phyloP scores from a whole-genome alignment of 2,329 filamentous ascomycete species.

The Hymenoscyphus albidus region DNA sequence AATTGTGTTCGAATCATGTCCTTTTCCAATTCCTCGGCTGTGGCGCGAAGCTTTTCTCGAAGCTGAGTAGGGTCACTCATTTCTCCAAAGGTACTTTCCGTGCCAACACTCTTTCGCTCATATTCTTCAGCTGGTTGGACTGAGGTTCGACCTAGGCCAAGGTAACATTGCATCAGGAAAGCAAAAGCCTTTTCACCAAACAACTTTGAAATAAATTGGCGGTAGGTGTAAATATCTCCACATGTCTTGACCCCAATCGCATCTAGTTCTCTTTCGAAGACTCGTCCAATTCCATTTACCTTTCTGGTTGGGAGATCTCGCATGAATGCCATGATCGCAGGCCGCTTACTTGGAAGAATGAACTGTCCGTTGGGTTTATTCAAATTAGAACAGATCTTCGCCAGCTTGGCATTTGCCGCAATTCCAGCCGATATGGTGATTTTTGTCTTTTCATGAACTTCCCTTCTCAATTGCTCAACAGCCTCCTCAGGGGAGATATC shows the following conservation, averaged over 20 bases:
- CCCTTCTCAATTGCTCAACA: constrained; percentile 71
- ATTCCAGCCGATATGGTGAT: constrained; percentile 94
- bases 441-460: constrained; percentile 71
- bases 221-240: constrained; percentile 76
- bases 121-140: constrained; percentile 85
- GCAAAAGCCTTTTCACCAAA: constrained; percentile 91
- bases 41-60: constrained; percentile 72
- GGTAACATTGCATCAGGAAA: constrained; percentile 78
- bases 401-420: constrained; percentile 85
- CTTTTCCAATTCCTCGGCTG: constrained; percentile 80
- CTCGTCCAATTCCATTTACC: constrained; percentile 90
- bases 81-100: constrained; percentile 86
- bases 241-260: constrained; percentile 86
- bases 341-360: constrained; percentile 65
- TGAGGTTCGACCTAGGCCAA: constrained; percentile 80
- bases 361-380: constrained; percentile 98
- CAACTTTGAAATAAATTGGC: constrained; percentile 68
- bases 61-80: constrained; percentile 66
- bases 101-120: constrained; percentile 89
- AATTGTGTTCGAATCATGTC: constrained; percentile 76
- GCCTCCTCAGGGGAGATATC: constrained; percentile 65
- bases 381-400: constrained; percentile 91
- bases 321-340: constrained; percentile 82
- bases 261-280: constrained; percentile 85
- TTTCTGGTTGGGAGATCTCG: constrained; percentile 77